These are phyloP conservation scores for Maudiozyma saulgeensis DNA, from an alignment of 805 yeast genomes.

Conservation along the genomic window DNA sequence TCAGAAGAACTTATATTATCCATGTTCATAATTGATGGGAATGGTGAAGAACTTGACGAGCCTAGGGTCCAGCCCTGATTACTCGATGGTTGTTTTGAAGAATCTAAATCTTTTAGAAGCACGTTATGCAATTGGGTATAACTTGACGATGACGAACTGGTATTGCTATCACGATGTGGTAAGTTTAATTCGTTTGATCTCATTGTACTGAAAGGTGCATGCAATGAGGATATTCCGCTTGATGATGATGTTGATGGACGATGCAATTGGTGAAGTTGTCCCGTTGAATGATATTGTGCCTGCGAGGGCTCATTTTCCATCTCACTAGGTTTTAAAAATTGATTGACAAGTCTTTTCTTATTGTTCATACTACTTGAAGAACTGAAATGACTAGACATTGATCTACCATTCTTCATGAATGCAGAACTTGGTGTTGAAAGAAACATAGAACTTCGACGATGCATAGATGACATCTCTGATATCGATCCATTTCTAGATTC, in stretches of 20 bases:
- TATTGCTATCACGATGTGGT: neutral
- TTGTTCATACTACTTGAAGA: neutral
- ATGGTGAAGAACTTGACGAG: neutral
- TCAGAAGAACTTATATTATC: no score
- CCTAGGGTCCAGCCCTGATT: neutral
- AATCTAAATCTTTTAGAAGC: conserved; percentile 3
- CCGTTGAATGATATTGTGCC: neutral
- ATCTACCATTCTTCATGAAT: conserved; percentile 1
- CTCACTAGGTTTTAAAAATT: conserved; percentile 4
- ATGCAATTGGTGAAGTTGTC: neutral
- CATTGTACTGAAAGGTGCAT: neutral
- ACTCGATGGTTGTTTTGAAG: neutral
- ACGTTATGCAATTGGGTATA: conserved; percentile 2
- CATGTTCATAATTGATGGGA: neutral
- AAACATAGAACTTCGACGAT: neutral
- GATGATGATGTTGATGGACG: neutral
- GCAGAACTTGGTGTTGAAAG: neutral
- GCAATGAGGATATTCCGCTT: neutral
- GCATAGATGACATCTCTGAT: neutral
- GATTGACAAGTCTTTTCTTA: conserved; percentile 5
- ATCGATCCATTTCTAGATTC: neutral
- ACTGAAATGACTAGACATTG: conserved; percentile 1
- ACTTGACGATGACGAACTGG: neutral
- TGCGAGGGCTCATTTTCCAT: neutral
- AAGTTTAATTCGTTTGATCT: neutral